Evolutionary conservation across 2,329 filamentous ascomycete genomes (phyloP).

Genomic region (Lachnellula cervina): DNA sequence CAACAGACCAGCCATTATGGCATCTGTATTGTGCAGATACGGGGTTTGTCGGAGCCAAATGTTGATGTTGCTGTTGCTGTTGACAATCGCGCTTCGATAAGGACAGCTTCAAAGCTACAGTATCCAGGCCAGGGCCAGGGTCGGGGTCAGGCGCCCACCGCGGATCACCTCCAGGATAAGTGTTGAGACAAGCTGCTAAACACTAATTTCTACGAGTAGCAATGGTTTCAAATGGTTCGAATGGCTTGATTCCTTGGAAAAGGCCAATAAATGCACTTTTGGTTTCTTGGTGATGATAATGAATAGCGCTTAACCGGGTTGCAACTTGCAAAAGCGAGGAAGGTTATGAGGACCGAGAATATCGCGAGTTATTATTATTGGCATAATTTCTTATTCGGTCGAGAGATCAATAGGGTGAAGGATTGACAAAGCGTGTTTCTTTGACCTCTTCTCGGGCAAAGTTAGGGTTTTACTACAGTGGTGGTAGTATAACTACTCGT

Average conservation of each 20-base stretch:
- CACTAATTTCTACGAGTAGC: not conserved
- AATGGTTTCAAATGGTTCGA: not conserved
- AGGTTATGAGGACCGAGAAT: not conserved
- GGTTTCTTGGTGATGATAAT: not conserved
- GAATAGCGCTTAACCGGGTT: too few relatives aligned
- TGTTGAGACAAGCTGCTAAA: not conserved
- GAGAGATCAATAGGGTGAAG: not conserved
- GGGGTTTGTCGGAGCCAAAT: not conserved
- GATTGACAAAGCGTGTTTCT: not conserved
- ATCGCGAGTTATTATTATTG: not conserved
- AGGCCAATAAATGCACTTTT: not conserved
- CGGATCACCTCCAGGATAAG: not conserved
- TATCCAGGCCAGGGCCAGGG: not conserved
- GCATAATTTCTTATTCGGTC: not conserved
- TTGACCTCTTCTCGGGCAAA: not conserved
- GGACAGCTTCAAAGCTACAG: not conserved
- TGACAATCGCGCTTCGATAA: not conserved
- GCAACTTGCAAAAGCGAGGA: not conserved
- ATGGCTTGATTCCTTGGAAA: not conserved
- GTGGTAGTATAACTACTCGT: too few relatives aligned
- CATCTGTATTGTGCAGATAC: slow-evolving; percentile 6
- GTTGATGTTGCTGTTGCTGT: not conserved
- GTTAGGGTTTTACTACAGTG: not conserved
- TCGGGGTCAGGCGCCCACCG: not conserved
- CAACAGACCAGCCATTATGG: slow-evolving; percentile 24